Evolutionary conservation across 345 rosid species (phyloP).

Genomic region (Isatis tinctoria): DNA sequence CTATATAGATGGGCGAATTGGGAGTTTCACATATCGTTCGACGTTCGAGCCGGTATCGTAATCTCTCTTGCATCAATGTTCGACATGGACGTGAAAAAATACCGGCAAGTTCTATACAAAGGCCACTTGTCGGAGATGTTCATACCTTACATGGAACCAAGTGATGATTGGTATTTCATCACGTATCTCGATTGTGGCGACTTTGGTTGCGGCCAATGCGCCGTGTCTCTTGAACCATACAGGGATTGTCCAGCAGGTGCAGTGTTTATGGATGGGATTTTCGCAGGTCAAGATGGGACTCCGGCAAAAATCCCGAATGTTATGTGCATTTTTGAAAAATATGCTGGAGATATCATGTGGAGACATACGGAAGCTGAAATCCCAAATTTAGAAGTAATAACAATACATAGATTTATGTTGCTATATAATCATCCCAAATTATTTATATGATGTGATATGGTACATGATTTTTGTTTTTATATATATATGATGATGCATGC

Average conservation of each 20-base stretch:
- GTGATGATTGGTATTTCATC: conserved; percentile 39
- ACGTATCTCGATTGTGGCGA: conserved; percentile 47
- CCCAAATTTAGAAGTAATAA: conserved; percentile 12
- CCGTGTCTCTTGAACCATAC: conserved; percentile 43
- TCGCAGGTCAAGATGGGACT: conserved; percentile 42
- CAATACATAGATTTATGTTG: neutral
- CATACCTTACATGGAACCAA: conserved; percentile 53
- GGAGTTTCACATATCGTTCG: conserved; percentile 50
- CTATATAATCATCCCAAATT: neutral
- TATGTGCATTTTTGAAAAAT: conserved; percentile 53
- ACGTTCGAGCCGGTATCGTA: conserved; percentile 44
- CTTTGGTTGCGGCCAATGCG: conserved; percentile 40
- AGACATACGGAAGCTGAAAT: conserved; percentile 32
- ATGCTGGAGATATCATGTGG: conserved; percentile 45
- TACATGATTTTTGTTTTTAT: neutral
- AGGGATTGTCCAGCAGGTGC: conserved; percentile 55
- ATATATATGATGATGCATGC: conserved; percentile 2
- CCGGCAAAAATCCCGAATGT: conserved; percentile 31
- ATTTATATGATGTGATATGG: neutral
- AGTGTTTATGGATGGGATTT: conserved; percentile 40
- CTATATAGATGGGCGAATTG: conserved; percentile 50
- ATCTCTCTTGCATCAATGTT: conserved; percentile 49
- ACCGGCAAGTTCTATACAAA: conserved; percentile 46
- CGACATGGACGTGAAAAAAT: conserved; percentile 36
- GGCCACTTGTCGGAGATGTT: conserved; percentile 52